Base-by-base conservation (phyloP, 1,139 yeast genomes). In the Nematodospora anomalae region DNA sequence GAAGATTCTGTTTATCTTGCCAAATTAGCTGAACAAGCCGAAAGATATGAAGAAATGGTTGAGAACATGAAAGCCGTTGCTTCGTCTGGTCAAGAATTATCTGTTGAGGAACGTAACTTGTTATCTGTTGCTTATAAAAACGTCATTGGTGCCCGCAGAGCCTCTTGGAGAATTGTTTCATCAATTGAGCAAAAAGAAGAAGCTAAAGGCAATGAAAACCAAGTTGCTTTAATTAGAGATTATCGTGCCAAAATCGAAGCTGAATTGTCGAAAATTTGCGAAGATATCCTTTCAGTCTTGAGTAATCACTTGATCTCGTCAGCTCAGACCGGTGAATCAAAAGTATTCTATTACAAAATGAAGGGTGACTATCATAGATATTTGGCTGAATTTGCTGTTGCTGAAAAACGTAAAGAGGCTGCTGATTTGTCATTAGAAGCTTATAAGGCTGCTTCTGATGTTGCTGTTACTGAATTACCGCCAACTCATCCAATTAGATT, bases 301-400 rank as follows among this genome's bases (percentile, higher is more conserved):
- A 83, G 87, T 50, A 78, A 85, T 57, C 95, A 89, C 66, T 81
- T 92, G 67, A 89, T 92, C 57, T 90, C 96, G 54, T 80, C 92
- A 44, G 97, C 97, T 49, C 88, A 85, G 65, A 80, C 96, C 46
- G 97, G 97, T 57, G 98, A 92, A 71, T 88, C 96, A 36, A 89
- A 90, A 78, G 97, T 92, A 43, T 92, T 92, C 71, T 92, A 92
- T 79, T 89, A 87, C 75, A 92, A 92, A 81, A 92, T 92, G 97
- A 90, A 92, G 78, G 98, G 97, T 74, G 98, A 92, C 68, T 92
- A 92, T 78, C 96, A 90, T 77, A 95, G 98, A 74, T 92, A 92
- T 70, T 79, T 92, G 71, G 97, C 97, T 47, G 98, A 92, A 73
- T 92, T 92, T 60, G 94, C 97, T 47, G 76, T 80, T 52, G 80